Evolutionary conservation across 495 filamentous ascomycete species (phyloP).

Genomic region (Xylaria bambusicola): DNA sequence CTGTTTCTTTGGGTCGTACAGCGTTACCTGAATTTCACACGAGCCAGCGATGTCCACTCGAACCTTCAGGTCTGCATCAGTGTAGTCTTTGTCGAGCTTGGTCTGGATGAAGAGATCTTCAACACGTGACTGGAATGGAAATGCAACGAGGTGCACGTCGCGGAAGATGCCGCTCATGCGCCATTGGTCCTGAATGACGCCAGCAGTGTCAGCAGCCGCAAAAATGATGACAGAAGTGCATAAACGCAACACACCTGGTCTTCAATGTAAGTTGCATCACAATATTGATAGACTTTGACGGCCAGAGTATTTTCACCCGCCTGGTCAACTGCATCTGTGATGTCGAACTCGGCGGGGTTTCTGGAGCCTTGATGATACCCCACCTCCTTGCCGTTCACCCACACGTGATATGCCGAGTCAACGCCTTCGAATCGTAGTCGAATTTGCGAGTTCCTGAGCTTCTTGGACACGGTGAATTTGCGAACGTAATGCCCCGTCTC

Average conservation of each 20-base stretch:
- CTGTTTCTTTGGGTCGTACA: constrained; percentile 35
- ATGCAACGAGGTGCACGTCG: constrained; percentile 62
- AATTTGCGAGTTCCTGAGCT: constrained; percentile 44
- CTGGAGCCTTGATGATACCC: constrained; percentile 66
- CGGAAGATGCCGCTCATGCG: constrained; percentile 53
- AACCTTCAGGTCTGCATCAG: constrained; percentile 53
- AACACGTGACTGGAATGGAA: constrained; percentile 53
- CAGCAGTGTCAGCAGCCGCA: not conserved
- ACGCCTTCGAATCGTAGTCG: constrained; percentile 67
- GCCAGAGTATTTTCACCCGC: constrained; percentile 51
- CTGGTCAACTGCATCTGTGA: constrained; percentile 47
- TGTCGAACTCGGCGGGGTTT: constrained; percentile 64
- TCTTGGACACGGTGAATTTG: constrained; percentile 51
- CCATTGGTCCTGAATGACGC: constrained; percentile 37
- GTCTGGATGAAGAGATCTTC: constrained; percentile 61
- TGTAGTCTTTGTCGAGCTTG: constrained; percentile 56
- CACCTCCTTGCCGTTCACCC: constrained; percentile 58
- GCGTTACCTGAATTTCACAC: constrained; percentile 32
- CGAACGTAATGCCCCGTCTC: constrained; percentile 63
- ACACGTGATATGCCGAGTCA: constrained; percentile 66
- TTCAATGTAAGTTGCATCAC: constrained; percentile 65
- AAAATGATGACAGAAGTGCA: not conserved
- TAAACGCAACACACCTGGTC: constrained; percentile 48
- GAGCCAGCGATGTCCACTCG: constrained; percentile 41
- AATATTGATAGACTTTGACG: constrained; percentile 65